These are phyloP conservation scores for Thuja plicata DNA, from an alignment of 83 land plant species.

Conservation along the genomic window DNA sequence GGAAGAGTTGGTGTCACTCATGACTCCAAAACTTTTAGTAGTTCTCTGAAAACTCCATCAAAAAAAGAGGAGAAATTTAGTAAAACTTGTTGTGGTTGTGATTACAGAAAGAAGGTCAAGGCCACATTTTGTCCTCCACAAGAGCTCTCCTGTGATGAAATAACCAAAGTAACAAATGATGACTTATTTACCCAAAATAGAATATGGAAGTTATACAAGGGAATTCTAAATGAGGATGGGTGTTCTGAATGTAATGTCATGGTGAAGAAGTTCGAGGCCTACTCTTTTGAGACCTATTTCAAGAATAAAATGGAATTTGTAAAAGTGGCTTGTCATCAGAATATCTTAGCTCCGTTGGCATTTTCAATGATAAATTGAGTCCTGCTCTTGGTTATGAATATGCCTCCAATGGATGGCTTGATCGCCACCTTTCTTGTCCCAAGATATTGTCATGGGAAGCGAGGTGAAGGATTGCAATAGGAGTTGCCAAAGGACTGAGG, in stretches of 20 bases:
- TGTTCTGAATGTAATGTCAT: too few relatives aligned
- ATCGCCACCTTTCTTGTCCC: constrained; percentile 52
- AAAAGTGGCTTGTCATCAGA: constrained; percentile 60
- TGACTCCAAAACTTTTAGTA: background rate
- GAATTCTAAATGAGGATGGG: too few relatives aligned
- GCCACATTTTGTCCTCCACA: background rate
- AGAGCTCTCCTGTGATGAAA: background rate
- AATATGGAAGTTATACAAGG: too few relatives aligned
- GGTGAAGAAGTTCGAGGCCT: too few relatives aligned
- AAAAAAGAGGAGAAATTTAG: background rate
- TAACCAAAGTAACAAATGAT: background rate
- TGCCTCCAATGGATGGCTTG: constrained; percentile 74
- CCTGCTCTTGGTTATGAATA: constrained; percentile 73
- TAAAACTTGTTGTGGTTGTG: too few relatives aligned
- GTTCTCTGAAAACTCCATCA: background rate
- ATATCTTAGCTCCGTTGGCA: constrained; percentile 65
- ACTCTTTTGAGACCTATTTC: too few relatives aligned
- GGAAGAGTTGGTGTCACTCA: background rate
- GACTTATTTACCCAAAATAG: too few relatives aligned
- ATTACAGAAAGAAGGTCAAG: too few relatives aligned
- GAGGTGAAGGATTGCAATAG: background rate
- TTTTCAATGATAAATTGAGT: constrained; percentile 47
- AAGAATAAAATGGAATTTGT: constrained; percentile 51
- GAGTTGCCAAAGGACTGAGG: background rate
- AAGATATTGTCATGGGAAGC: background rate